A percentile compares a stretch with the other conserved stretches of the same genome.
phyloP scores from a whole-genome alignment of 1,284 basidiomycete species.

The Pseudozyma pruni region DNA sequence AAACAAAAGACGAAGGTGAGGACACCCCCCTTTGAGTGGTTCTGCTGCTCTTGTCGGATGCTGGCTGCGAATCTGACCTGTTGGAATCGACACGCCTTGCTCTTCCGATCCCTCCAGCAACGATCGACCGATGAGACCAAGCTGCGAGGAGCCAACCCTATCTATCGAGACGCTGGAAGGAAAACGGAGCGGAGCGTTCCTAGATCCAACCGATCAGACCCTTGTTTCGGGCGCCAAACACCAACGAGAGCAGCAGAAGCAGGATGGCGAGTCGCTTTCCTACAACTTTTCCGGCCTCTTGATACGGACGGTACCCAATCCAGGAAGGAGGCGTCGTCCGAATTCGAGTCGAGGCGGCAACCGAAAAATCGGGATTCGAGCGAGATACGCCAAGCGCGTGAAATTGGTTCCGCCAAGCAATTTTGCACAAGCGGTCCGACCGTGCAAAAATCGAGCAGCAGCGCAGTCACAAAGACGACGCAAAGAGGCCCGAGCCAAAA shows the following conservation, averaged over 20 bases:
- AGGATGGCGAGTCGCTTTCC: conserved; percentile 20
- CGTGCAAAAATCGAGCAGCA: background rate
- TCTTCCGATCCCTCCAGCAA: no score
- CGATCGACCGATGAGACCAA: no score
- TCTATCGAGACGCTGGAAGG: no score
- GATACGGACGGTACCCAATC: conserved; percentile 18
- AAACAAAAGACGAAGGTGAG: no score
- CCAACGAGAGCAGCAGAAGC: conserved; percentile 35
- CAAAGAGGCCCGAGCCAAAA: background rate
- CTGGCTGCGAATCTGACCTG: no score
- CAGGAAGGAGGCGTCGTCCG: background rate
- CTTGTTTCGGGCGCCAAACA: conserved; percentile 47
- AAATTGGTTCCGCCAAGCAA: conserved; percentile 9
- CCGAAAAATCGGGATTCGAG: background rate
- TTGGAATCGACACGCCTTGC: no score
- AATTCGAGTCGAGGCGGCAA: background rate
- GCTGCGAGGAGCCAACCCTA: no score
- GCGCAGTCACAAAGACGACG: background rate
- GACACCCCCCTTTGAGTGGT: no score
- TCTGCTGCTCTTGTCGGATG: no score
- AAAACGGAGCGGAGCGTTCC: background rate
- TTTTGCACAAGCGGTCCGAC: background rate
- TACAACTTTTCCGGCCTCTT: conserved; percentile 37
- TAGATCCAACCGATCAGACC: conserved; percentile 45
- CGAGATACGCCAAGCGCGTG: conserved; percentile 8